Percentiles rank a stretch among this genome's conserved stretches.
Evolutionary conservation across 2,329 filamentous ascomycete species (phyloP).

Genomic region (Elsinoe necatrix): DNA sequence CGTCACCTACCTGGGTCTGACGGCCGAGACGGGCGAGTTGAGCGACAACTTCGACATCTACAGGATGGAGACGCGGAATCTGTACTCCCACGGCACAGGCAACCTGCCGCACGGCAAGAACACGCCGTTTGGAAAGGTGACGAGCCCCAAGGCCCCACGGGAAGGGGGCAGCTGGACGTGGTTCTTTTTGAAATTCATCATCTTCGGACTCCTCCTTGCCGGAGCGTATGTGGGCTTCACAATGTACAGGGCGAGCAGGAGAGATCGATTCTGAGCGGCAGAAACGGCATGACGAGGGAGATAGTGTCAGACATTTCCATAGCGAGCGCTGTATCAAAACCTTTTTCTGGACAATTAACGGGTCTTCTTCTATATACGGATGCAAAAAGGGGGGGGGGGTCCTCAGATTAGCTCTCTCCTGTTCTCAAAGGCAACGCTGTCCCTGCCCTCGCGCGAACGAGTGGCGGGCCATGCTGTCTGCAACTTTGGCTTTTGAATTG

Average conservation of each 20-base stretch:
- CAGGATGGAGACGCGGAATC: constrained; percentile 73
- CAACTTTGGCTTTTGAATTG: constrained; percentile 21
- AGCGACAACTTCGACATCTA: constrained; percentile 98
- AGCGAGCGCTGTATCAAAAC: constrained; percentile 13
- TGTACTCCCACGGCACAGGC: constrained; percentile 55
- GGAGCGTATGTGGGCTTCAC: constrained; percentile 83
- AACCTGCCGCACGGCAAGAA: constrained; percentile 34
- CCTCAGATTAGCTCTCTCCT: constrained; percentile 21
- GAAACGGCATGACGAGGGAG: no score
- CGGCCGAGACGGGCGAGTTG: constrained; percentile 88
- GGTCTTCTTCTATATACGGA: not conserved
- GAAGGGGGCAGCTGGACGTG: constrained; percentile 52
- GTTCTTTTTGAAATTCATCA: constrained; percentile 73
- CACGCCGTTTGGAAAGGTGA: constrained; percentile 41
- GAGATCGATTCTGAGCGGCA: constrained; percentile 36
- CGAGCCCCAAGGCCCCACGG: constrained; percentile 45
- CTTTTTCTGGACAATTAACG: not conserved
- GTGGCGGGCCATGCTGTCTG: constrained; percentile 17
- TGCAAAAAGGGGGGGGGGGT: constrained; percentile 4
- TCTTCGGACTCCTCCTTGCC: constrained; percentile 61
- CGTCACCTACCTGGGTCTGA: constrained; percentile 57
- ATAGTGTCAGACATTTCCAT: not conserved
- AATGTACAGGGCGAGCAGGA: constrained; percentile 56
- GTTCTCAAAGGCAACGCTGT: constrained; percentile 19
- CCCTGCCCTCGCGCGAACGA: not conserved